A percentile compares a stretch with the other conserved stretches of the same genome.
phyloP scores from a whole-genome alignment of 108 stramenopile genomes.

The Seminavis robusta region DNA sequence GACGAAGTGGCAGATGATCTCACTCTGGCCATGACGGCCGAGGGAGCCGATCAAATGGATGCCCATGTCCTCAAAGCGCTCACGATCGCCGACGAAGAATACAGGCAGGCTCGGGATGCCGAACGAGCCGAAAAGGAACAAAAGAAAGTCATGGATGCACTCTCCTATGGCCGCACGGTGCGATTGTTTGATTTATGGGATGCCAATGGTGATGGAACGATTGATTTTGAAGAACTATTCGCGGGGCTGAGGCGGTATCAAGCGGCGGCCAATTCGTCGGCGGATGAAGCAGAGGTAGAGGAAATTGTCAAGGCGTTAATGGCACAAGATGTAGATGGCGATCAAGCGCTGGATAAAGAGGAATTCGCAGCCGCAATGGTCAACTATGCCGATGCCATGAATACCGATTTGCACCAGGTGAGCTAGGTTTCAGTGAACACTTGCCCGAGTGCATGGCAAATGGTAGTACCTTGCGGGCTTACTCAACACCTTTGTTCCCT shows the following conservation, averaged over 20 bases:
- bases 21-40: constrained; percentile 6
- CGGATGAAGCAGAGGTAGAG: constrained; percentile 20
- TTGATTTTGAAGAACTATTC: constrained; percentile 43
- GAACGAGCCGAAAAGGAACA: constrained; percentile 14
- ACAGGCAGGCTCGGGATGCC: not conserved
- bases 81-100: constrained; percentile 19
- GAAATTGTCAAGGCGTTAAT: constrained; percentile 28
- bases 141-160: constrained; percentile 14
- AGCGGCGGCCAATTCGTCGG: constrained; percentile 17
- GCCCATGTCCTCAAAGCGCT: constrained; percentile 15
- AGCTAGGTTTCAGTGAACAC: too few relatives aligned
- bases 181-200: constrained; percentile 40
- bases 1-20: constrained; percentile 33
- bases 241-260: constrained; percentile 28
- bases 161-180: constrained; percentile 26
- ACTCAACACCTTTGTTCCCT: too few relatives aligned
- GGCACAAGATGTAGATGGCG: constrained; percentile 33
- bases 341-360: constrained; percentile 33
- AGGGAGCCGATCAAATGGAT: constrained; percentile 3
- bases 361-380: constrained; percentile 40
- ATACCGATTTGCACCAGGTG: constrained; percentile 23
- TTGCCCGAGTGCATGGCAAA: too few relatives aligned
- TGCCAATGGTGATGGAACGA: constrained; percentile 27
- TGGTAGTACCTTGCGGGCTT: too few relatives aligned
- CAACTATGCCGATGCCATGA: constrained; percentile 25